phyloP scores from a whole-genome alignment of 2,329 filamentous ascomycete species.

The Fusarium sp. region DNA sequence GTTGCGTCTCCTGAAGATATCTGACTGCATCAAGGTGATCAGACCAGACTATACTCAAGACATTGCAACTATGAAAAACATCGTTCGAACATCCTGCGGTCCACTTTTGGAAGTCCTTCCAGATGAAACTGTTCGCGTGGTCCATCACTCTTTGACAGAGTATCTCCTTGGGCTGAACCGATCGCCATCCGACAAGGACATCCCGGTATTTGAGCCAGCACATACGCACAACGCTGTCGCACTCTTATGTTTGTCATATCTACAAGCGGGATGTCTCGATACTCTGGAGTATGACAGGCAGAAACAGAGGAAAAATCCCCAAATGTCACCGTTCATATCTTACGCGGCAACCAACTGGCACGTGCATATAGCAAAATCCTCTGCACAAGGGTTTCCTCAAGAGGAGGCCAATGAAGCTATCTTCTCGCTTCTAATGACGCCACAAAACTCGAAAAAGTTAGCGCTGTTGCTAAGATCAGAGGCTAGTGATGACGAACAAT shows the following conservation, averaged over 20 bases:
- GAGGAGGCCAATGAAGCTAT: not conserved
- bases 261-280: constrained; percentile 4
- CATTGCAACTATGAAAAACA: constrained; percentile 8
- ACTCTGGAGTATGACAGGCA: not conserved
- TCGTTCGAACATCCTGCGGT: constrained; percentile 17
- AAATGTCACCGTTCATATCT: not conserved
- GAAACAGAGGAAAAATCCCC: not conserved
- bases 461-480: not conserved
- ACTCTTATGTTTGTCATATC: constrained; percentile 20
- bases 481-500: not conserved
- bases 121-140: constrained; percentile 31
- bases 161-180: constrained; percentile 22
- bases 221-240: constrained; percentile 20
- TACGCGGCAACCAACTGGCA: not conserved
- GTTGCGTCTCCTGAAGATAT: constrained; percentile 29
- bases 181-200: not conserved
- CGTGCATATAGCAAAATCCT: not conserved
- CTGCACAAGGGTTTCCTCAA: fast-evolving
- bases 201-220: constrained; percentile 7
- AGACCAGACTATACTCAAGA: not conserved
- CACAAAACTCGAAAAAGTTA: not conserved
- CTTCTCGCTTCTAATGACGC: not conserved
- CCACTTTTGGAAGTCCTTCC: constrained; percentile 25
- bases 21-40: constrained; percentile 13
- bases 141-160: constrained; percentile 36